These are phyloP conservation scores for Coemansia sp. DNA, from an alignment of 192 early-diverging fungal species.

Conservation along the genomic window DNA sequence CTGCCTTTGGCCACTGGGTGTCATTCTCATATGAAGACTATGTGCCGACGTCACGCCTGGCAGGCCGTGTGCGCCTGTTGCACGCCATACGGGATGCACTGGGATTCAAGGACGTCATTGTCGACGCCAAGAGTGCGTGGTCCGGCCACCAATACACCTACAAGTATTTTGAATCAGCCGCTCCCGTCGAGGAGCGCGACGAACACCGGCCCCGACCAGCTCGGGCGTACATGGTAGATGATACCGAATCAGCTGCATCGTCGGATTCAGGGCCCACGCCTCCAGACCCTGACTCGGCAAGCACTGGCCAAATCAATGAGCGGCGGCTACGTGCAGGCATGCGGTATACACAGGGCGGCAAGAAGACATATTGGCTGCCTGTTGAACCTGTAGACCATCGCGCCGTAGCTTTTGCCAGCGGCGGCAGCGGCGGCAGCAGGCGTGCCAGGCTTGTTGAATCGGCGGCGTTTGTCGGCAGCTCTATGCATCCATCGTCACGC, in stretches of 20 bases:
- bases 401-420: slow-evolving; percentile 41
- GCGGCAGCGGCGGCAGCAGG: slow-evolving; percentile 33
- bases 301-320: slow-evolving; percentile 42
- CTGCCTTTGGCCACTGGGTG: slow-evolving; percentile 76
- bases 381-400: slow-evolving; percentile 50
- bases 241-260: slow-evolving; percentile 36
- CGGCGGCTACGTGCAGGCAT: slow-evolving; percentile 55
- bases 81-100: slow-evolving; percentile 80
- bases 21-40: slow-evolving; percentile 86
- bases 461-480: slow-evolving; percentile 34
- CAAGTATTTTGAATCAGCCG: slow-evolving; percentile 73
- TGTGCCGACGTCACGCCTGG: slow-evolving; percentile 63
- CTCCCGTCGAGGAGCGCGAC: slow-evolving; percentile 58
- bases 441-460: slow-evolving; percentile 21
- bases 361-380: slow-evolving; percentile 58
- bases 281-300: neutral
- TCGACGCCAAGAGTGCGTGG: slow-evolving; percentile 77
- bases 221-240: slow-evolving; percentile 17
- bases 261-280: neutral
- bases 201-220: slow-evolving; percentile 56
- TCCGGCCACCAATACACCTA: slow-evolving; percentile 78
- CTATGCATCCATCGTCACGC: slow-evolving; percentile 41
- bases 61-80: slow-evolving; percentile 71
- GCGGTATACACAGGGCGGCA: slow-evolving; percentile 57
- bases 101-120: slow-evolving; percentile 79